Percentiles rank a stretch among this genome's conserved stretches.
Conservation (phyloP, 2,329 filamentous ascomycete species). For the Trichoderma sp. region DNA sequence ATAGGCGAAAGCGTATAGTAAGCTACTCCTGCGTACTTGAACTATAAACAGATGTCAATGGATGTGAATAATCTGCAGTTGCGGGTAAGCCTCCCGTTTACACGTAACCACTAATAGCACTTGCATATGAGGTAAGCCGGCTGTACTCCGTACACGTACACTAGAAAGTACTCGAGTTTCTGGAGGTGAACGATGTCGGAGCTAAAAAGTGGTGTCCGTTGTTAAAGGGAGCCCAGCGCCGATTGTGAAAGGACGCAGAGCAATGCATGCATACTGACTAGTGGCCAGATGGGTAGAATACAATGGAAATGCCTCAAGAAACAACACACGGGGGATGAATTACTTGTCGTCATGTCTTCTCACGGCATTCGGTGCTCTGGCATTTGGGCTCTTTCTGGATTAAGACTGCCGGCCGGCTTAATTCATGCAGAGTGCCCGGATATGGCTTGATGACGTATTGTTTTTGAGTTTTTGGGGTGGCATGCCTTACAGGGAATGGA, state of each 20-base stretch:
- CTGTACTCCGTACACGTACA: neutral
- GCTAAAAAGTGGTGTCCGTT: neutral
- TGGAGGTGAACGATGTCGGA: neutral
- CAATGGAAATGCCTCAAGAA: neutral
- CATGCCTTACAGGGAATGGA: neutral
- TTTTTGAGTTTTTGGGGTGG: neutral
- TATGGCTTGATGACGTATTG: neutral
- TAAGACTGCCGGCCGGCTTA: neutral
- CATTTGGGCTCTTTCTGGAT: neutral
- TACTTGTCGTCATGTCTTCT: neutral
- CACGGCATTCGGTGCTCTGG: neutral
- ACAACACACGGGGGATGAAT: neutral
- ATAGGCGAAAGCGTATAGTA: neutral
- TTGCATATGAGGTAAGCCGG: neutral
- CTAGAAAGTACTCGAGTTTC: neutral
- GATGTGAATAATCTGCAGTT: neutral
- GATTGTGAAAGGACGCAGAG: neutral
- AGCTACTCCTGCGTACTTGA: neutral
- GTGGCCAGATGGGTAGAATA: neutral
- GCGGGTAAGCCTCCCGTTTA: slow-evolving; percentile 5
- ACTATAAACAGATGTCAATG: neutral
- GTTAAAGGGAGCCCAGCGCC: neutral
- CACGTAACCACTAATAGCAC: slow-evolving; percentile 7
- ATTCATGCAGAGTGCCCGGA: neutral
- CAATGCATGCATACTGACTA: neutral